These are phyloP conservation scores for Fusarium redolens DNA, from an alignment of 2,329 filamentous ascomycete species.

Conservation along the genomic window DNA sequence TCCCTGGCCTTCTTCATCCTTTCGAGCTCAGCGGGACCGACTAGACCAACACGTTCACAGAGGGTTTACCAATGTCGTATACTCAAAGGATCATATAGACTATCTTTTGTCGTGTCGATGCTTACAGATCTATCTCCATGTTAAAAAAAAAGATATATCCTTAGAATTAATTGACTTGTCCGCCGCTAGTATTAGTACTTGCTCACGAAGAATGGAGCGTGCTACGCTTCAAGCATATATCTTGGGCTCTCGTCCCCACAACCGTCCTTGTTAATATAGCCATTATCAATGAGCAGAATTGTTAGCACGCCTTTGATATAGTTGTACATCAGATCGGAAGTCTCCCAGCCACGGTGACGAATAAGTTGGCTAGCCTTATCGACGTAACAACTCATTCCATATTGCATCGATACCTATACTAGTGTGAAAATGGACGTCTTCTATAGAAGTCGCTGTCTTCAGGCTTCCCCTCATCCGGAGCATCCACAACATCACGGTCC, in stretches of 20 bases:
- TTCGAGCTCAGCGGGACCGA: too few relatives aligned
- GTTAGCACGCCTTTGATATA: neutral
- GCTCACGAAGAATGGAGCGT: too few relatives aligned
- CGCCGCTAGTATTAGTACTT: too few relatives aligned
- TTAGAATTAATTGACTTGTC: too few relatives aligned
- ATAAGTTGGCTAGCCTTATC: neutral
- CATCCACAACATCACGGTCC: neutral
- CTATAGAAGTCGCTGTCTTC: neutral
- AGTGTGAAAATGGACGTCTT: neutral
- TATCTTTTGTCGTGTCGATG: too few relatives aligned
- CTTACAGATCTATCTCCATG: too few relatives aligned
- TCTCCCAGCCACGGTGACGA: neutral
- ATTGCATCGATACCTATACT: neutral
- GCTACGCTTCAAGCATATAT: too few relatives aligned
- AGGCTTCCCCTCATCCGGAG: neutral
- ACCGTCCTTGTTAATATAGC: neutral
- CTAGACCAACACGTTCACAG: too few relatives aligned
- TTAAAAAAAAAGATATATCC: too few relatives aligned
- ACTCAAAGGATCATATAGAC: too few relatives aligned
- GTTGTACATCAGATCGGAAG: neutral
- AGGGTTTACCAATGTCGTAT: too few relatives aligned
- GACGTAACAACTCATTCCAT: neutral
- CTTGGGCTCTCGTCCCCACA: neutral
- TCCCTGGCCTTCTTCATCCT: neutral
- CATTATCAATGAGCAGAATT: neutral